These are phyloP conservation scores for Polytrichum commune DNA, from an alignment of 225 moss, liverwort and hornwort species.

Conservation along the genomic window DNA sequence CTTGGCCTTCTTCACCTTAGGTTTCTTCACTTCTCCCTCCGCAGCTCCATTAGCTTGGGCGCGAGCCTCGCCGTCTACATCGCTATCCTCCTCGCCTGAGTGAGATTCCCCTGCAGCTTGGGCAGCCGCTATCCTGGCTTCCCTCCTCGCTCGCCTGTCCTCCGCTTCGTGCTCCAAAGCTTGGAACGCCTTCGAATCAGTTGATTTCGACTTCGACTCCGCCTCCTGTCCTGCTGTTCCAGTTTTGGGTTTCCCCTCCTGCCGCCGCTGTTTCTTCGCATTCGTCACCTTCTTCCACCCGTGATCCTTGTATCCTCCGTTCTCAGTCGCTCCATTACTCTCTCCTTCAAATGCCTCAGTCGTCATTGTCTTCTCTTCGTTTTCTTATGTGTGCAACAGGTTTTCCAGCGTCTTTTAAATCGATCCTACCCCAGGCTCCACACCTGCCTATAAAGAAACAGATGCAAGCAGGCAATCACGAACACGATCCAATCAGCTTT, in stretches of 20 bases:
- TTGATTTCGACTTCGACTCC: constrained; percentile 15
- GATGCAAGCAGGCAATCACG: no score
- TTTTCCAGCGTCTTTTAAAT: background rate
- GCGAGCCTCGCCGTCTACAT: constrained; percentile 48
- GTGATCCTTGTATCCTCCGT: constrained; percentile 44
- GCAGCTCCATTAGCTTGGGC: constrained; percentile 23
- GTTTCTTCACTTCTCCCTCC: constrained; percentile 51
- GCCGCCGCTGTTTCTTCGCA: constrained; percentile 76
- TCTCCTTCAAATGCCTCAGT: constrained; percentile 50
- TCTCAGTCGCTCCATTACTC: constrained; percentile 39
- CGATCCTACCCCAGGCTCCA: no score
- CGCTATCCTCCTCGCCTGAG: constrained; percentile 73
- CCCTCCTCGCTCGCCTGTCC: constrained; percentile 72
- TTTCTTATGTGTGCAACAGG: background rate
- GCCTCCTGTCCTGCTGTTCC: constrained; percentile 31
- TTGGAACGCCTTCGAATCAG: constrained; percentile 69
- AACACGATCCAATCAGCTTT: no score
- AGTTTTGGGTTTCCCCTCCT: constrained; percentile 44
- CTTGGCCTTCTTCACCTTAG: constrained; percentile 82
- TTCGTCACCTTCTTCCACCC: constrained; percentile 98
- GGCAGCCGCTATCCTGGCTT: constrained; percentile 63
- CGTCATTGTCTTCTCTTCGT: constrained; percentile 31
- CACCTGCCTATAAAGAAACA: no score
- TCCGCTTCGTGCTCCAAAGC: constrained; percentile 75
- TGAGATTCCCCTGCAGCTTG: constrained; percentile 44